These are phyloP conservation scores for Clavariopsis aquatica DNA, from an alignment of 495 filamentous ascomycete species.

Conservation along the genomic window DNA sequence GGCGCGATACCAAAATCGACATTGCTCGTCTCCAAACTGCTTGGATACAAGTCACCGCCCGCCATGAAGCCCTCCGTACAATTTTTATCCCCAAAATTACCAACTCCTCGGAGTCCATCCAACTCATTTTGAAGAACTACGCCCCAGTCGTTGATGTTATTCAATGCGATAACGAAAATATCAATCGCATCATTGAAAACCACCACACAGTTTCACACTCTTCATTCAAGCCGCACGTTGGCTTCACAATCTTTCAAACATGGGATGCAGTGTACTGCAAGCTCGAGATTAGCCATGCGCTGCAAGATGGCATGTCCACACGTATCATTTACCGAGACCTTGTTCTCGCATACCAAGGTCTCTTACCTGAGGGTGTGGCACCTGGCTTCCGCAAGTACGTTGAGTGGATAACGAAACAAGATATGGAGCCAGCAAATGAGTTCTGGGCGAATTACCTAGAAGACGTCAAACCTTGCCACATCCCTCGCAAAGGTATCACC, in stretches of 20 bases:
- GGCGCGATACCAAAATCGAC: slow-evolving; percentile 41
- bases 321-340: slow-evolving; percentile 53
- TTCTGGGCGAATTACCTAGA: slow-evolving; percentile 58
- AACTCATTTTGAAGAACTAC: slow-evolving; percentile 52
- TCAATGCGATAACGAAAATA: slow-evolving; percentile 45
- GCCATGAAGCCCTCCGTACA: slow-evolving; percentile 57
- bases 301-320: slow-evolving; percentile 54
- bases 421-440: slow-evolving; percentile 42
- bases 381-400: slow-evolving; percentile 59
- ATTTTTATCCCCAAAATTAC: slow-evolving; percentile 56
- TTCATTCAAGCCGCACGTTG: slow-evolving; percentile 46
- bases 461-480: slow-evolving; percentile 52
- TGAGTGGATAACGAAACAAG: slow-evolving; percentile 45
- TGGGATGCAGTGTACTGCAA: slow-evolving; percentile 48
- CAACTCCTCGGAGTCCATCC: slow-evolving; percentile 52
- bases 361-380: slow-evolving; percentile 41
- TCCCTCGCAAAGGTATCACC: slow-evolving; percentile 44
- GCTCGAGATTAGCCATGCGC: slow-evolving; percentile 60
- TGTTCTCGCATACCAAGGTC: slow-evolving; percentile 51
- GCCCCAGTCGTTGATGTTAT: slow-evolving; percentile 39
- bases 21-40: slow-evolving; percentile 48
- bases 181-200: slow-evolving; percentile 23
- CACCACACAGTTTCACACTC: slow-evolving; percentile 44
- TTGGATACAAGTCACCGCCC: slow-evolving; percentile 55
- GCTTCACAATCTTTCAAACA: slow-evolving; percentile 52